Evolutionary conservation across 306 rosid species (phyloP).

Genomic region (Glycine latifolia): DNA sequence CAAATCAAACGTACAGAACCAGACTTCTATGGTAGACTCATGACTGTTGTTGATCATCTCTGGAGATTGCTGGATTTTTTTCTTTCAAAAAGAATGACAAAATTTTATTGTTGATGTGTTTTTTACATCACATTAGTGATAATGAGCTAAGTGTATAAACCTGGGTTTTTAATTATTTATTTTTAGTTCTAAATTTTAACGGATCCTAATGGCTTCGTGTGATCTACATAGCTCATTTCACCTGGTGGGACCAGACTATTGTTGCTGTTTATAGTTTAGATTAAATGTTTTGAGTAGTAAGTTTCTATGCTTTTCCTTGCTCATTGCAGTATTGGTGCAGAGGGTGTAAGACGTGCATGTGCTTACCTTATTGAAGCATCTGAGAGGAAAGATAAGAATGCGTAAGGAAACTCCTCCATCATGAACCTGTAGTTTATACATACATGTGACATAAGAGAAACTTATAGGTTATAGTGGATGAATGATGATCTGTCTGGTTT

Average conservation of each 20-base stretch:
- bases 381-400: slow-evolving; percentile 29
- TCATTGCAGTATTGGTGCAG: slow-evolving; percentile 45
- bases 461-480: slow-evolving; percentile 2
- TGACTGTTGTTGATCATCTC: not conserved
- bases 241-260: not conserved
- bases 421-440: not conserved
- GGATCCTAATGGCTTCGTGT: not conserved
- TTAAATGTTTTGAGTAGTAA: not conserved
- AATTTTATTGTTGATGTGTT: not conserved
- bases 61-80: not conserved
- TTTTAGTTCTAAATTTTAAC: not conserved
- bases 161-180: too few species aligned
- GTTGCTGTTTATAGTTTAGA: not conserved
- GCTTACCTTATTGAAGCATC: slow-evolving; percentile 39
- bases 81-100: not conserved
- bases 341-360: slow-evolving; percentile 40
- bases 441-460: not conserved
- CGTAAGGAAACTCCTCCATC: slow-evolving; percentile 33
- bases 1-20: not conserved
- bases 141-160: too few species aligned
- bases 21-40: not conserved
- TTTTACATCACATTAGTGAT: too few species aligned
- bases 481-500: not conserved
- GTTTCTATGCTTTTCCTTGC: slow-evolving; percentile 4
- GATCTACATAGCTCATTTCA: not conserved